These are phyloP conservation scores for Globisporangium solare DNA, from an alignment of 352 stramenopile species.

Conservation along the genomic window DNA sequence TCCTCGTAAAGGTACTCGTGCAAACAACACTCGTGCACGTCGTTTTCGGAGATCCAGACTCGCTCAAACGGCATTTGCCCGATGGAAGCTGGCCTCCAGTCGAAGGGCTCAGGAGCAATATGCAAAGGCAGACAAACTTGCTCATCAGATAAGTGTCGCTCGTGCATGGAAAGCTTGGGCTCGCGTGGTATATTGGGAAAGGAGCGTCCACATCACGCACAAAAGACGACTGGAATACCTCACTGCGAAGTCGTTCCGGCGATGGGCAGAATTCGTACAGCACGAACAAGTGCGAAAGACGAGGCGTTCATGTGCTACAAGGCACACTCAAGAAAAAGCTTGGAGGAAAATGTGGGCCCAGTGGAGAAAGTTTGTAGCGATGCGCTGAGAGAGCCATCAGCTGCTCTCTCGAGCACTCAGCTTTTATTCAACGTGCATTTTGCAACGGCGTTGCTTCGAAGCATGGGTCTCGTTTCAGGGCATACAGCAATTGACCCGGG, in stretches of 20 bases:
- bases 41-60: neutral
- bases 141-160: constrained; percentile 12
- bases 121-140: constrained; percentile 19
- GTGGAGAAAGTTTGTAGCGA: constrained; percentile 19
- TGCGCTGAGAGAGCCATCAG: constrained; percentile 21
- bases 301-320: neutral
- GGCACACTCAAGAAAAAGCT: constrained; percentile 8
- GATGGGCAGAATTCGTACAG: constrained; percentile 10
- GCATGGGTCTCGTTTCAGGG: constrained; percentile 5
- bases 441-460: constrained; percentile 19
- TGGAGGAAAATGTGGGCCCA: constrained; percentile 12
- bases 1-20: neutral
- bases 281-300: constrained; percentile 9
- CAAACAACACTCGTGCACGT: neutral
- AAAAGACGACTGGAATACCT: constrained; percentile 7
- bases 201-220: constrained; percentile 7
- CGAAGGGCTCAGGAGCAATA: constrained; percentile 4
- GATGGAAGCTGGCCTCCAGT: constrained; percentile 8
- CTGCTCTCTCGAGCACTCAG: constrained; percentile 19
- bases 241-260: constrained; percentile 1
- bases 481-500: neutral
- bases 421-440: constrained; percentile 25
- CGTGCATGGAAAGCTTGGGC: constrained; percentile 24
- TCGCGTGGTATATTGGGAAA: constrained; percentile 13
- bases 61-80: neutral